phyloP scores from a whole-genome alignment of 2,329 filamentous ascomycete genomes.

The Fusarium ambrosium region DNA sequence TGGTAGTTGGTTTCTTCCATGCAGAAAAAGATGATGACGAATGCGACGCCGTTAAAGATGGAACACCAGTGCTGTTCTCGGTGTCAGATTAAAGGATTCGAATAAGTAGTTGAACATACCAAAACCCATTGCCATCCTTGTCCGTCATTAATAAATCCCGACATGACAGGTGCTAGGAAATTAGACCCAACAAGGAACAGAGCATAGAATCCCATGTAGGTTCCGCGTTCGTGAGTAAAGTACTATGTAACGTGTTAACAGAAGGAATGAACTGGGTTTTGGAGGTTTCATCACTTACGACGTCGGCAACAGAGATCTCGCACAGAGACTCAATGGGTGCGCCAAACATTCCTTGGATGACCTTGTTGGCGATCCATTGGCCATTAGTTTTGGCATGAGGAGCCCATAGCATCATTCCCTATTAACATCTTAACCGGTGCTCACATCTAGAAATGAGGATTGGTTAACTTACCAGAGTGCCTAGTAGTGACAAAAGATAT shows the following conservation, averaged over 20 bases:
- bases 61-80: slow-evolving; percentile 17
- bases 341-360: slow-evolving; percentile 15
- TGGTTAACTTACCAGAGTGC: slow-evolving; percentile 1
- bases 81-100: neutral
- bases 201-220: slow-evolving; percentile 19
- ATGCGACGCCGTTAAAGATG: slow-evolving; percentile 16
- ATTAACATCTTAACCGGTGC: neutral
- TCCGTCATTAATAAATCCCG: slow-evolving; percentile 32
- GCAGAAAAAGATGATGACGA: slow-evolving; percentile 7
- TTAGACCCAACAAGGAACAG: slow-evolving; percentile 15
- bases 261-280: neutral
- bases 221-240: slow-evolving; percentile 23
- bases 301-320: slow-evolving; percentile 4
- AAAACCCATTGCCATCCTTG: slow-evolving; percentile 29
- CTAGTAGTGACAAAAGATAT: slow-evolving; percentile 42
- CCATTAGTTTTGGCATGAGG: slow-evolving; percentile 9
- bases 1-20: slow-evolving; percentile 29
- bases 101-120: neutral
- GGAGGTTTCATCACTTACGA: neutral
- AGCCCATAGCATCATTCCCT: slow-evolving; percentile 18
- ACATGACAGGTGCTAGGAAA: slow-evolving; percentile 13
- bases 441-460: neutral
- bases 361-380: slow-evolving; percentile 11
- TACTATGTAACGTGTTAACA: neutral
- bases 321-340: slow-evolving; percentile 10